phyloP scores from a whole-genome alignment of 805 yeast species.

The Candida coquimbonensis region DNA sequence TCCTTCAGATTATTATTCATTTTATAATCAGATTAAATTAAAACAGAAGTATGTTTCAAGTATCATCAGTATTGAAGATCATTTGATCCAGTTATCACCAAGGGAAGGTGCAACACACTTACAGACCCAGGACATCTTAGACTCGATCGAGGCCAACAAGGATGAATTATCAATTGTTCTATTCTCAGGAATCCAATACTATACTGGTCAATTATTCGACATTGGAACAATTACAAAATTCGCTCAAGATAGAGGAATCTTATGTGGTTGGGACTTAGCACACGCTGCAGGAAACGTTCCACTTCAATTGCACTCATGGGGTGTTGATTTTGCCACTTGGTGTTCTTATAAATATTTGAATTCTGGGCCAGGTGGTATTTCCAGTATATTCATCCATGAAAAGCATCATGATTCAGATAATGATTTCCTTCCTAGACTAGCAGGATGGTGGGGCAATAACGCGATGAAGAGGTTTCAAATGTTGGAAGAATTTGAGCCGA shows the following conservation, averaged over 20 bases:
- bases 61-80: constrained; percentile 34
- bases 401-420: constrained; percentile 33
- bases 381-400: constrained; percentile 69
- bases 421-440: constrained; percentile 55
- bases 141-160: constrained; percentile 45
- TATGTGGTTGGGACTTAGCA: constrained; percentile 92
- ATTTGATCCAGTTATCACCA: constrained; percentile 60
- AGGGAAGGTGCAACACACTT: constrained; percentile 49
- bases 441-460: constrained; percentile 98
- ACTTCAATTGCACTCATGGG: constrained; percentile 75
- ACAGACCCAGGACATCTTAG: constrained; percentile 56
- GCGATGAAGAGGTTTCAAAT: constrained; percentile 64
- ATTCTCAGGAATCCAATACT: constrained; percentile 86
- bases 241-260: constrained; percentile 46
- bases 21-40: constrained; percentile 61
- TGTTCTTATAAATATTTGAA: constrained; percentile 89
- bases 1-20: constrained; percentile 88
- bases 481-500: constrained; percentile 74
- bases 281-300: constrained; percentile 90
- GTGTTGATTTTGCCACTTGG: constrained; percentile 91
- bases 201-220: constrained; percentile 84
- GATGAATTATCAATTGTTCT: constrained; percentile 67
- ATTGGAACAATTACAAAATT: constrained; percentile 59
- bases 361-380: constrained; percentile 91
- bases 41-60: constrained; percentile 40